These are phyloP conservation scores for Setaria italica DNA, from an alignment of 202 grass and related monocot species.

Conservation along the genomic window DNA sequence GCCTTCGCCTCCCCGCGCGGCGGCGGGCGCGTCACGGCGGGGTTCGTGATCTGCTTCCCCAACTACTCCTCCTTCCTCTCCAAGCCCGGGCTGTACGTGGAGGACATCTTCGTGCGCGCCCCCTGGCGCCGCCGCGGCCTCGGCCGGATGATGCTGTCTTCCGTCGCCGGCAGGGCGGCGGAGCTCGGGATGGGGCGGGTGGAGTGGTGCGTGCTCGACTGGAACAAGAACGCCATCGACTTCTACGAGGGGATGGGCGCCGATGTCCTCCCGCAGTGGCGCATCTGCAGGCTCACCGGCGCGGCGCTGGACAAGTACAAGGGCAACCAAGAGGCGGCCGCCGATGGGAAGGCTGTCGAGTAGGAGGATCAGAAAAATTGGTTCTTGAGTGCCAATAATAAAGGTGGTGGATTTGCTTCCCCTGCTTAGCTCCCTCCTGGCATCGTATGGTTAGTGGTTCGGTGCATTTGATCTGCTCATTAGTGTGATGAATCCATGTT, in stretches of 20 bases:
- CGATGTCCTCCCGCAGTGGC: constrained; percentile 82
- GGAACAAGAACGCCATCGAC: constrained; percentile 86
- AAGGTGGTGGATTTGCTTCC: constrained; percentile 29
- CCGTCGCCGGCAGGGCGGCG: constrained; percentile 71
- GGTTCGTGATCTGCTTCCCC: constrained; percentile 45
- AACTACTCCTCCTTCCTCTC: constrained; percentile 43
- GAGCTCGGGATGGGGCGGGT: constrained; percentile 83
- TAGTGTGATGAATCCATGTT: not conserved
- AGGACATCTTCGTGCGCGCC: constrained; percentile 72
- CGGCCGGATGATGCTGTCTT: constrained; percentile 77
- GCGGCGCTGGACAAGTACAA: constrained; percentile 62
- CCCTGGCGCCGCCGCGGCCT: constrained; percentile 84
- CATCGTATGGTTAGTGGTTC: constrained; percentile 2
- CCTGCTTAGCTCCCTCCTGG: constrained; percentile 1
- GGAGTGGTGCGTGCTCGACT: constrained; percentile 91
- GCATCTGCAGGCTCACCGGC: constrained; percentile 84
- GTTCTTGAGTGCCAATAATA: constrained; percentile 39
- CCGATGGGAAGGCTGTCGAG: constrained; percentile 8
- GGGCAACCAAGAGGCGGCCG: constrained; percentile 35
- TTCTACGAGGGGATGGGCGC: constrained; percentile 96
- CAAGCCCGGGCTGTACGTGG: constrained; percentile 35
- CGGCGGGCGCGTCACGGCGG: constrained; percentile 39
- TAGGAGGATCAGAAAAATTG: not conserved
- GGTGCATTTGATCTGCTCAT: constrained; percentile 23
- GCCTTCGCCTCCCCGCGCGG: constrained; percentile 34